These are phyloP conservation scores for Syzygium malaccense DNA, from an alignment of 441 rosid genomes.

Conservation along the genomic window DNA sequence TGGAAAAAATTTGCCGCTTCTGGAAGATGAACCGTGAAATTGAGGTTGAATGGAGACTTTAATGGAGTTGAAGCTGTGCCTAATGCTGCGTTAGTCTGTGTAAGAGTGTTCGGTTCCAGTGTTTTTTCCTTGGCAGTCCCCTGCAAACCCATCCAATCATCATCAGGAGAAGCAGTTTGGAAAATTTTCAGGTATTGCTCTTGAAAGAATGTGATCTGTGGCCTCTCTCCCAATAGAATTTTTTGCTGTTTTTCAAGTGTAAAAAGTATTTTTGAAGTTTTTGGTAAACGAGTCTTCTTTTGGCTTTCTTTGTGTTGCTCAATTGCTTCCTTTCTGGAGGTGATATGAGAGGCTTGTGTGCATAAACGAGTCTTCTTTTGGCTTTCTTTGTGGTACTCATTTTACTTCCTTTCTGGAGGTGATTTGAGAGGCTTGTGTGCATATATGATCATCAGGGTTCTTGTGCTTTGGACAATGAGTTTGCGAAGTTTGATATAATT, in stretches of 20 bases:
- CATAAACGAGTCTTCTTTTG: conserved; percentile 5
- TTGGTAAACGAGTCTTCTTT: background rate
- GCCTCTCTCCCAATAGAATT: background rate
- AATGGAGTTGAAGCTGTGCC: background rate
- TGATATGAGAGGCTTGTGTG: conserved; percentile 19
- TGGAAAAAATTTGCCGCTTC: conserved; percentile 45
- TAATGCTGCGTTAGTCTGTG: background rate
- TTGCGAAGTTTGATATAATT: background rate
- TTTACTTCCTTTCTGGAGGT: conserved; percentile 7
- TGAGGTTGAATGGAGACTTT: background rate
- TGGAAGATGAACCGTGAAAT: conserved; percentile 43
- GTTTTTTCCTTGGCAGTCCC: background rate
- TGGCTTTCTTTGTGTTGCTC: conserved; percentile 1
- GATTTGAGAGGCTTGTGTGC: conserved; percentile 19
- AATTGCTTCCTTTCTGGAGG: conserved; percentile 8
- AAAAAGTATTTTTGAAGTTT: conserved; percentile 3
- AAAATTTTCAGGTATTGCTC: conserved; percentile 9
- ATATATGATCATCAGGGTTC: conserved; percentile 6
- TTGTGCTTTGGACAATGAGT: background rate
- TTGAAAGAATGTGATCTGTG: conserved; percentile 5
- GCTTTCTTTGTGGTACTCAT: conserved; percentile 7
- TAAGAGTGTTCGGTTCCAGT: background rate
- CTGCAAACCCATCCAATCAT: background rate
- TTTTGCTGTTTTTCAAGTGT: conserved; percentile 17
- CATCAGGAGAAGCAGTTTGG: background rate